Evolutionary conservation across 371 early-diverging fungal genomes (phyloP), one percentile per base, ranked within the genome.

Genomic region (Mortierella sp.): DNA sequence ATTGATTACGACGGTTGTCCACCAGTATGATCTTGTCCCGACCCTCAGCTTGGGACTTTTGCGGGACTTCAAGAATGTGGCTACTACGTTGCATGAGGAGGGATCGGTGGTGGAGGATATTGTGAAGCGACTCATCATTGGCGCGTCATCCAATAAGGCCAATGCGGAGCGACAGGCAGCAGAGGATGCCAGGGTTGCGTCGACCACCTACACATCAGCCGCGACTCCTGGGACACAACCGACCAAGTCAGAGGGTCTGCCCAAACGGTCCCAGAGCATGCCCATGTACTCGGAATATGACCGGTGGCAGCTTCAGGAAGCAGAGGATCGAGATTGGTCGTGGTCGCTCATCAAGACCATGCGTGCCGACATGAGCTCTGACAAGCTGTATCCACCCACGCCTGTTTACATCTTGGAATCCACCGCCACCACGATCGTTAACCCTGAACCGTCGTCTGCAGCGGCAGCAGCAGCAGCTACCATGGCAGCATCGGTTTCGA

Each of bases 381-480:
- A 95, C 72, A 97, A 97, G 74, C 89, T 97, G 27, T 95, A 95
- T 75, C 97, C 97, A 35, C 95, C 97, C 0, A 92, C 93, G 3
- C 92, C 93, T 2, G 90, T 95, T 4, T 96, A 94, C 79, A 80
- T 91, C 21, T 83, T 96, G 58, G 94, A 92, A 72, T 90, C 90
- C 3, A 83, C 72, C 27, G 79, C 79, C 81, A 71, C 90, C 81
- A 70, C 91, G 79, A 35, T 83, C 89, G 72, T 86, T 70, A 35
- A 83, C 74, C 56, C 75, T 76, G 78, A 79, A 11, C 16, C 83
- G 3, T 76, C 83, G 1, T 32, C 63, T 2, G 74, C 48, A 70
- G 74, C 18, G 49, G 72, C 18, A 10, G 70, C 77, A 10, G 71
- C 76, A 0, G 71, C 48, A 0, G 35, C 58, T 2, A 68, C 11